Conservation (phyloP, 176 grass and related monocot species). For the Aegilops bicornis region DNA sequence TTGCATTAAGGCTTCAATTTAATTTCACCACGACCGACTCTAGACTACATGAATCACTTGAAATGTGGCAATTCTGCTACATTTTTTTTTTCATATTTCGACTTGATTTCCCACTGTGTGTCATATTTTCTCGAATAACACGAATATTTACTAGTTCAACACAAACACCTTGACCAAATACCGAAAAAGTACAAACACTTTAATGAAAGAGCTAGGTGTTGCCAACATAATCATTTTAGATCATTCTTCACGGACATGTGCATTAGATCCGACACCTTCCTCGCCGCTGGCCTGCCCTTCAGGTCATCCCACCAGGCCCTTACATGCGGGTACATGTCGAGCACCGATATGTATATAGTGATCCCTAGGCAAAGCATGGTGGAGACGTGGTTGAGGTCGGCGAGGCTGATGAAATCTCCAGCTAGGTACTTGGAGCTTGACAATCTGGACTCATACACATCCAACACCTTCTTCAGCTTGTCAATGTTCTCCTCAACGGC, state of each 20-base stretch:
- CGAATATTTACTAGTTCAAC: no score
- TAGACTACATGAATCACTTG: no score
- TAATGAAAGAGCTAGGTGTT: no score
- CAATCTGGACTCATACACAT: constrained; percentile 24
- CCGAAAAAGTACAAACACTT: no score
- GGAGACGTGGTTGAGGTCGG: constrained; percentile 27
- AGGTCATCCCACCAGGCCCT: constrained; percentile 10
- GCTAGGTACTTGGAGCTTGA: constrained; percentile 8
- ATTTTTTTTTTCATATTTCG: no score
- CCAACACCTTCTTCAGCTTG: constrained; percentile 25
- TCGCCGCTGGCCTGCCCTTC: not conserved
- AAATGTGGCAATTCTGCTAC: no score
- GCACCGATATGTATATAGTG: not conserved
- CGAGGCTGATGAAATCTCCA: constrained; percentile 35
- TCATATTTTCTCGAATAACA: no score
- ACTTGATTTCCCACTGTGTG: no score
- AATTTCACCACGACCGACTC: no score
- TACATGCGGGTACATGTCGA: not conserved
- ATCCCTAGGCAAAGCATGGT: constrained; percentile 4
- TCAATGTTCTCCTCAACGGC: not conserved
- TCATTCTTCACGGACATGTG: not conserved
- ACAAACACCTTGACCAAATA: no score
- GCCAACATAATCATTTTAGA: no score
- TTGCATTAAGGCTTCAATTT: no score
- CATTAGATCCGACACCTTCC: constrained; percentile 1